Base-by-base conservation (phyloP, 108 stramenopile genomes). In the Seminavis robusta region DNA sequence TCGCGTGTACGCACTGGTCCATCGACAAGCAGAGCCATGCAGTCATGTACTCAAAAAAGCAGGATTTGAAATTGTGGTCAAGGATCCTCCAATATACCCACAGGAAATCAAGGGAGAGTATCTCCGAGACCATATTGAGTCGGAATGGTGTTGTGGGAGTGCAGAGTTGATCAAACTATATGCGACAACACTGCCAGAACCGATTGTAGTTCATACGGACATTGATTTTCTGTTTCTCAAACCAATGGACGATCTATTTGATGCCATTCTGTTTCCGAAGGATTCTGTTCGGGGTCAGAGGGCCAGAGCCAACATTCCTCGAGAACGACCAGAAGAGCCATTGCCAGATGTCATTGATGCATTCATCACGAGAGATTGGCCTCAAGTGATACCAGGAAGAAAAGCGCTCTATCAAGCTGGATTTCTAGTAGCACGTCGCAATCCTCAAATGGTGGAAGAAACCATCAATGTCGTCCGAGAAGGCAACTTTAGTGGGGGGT, bases 1-100 rank as follows among this genome's bases (percentile, higher is more conserved):
- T 49, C 54, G 83, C 56, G 78, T 83, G 79, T 83, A 85, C 52
- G 88, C 83, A 3, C 63, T 89, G 27, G 81, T 89, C 1, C 88
- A 89, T 59, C 37, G 46, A 4, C 58, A 76, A 27, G 88, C 81
- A 16, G 55, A 59, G 47, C 19, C 25, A 0, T 89, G 88, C 53
- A 63, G 71, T 32, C 52, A 66, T 0, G 38, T 56, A 15, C 48
- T 90, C 34, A 41, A 66, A 56, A 50, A 73, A 16, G 52, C 77
- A 21, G 84, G 89, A 9, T 90, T 71, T 54, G 51, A 77, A 21
- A 40, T 84, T 19, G 16, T 84, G 8, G 33, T 84, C 1, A 43
- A 64, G 34, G 56, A 70, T 37, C 47, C 56, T n/a, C 89, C 89
- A 29, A 64, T 90, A 36, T 52, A 65, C n/a, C 46, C 56, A 28